Evolutionary conservation across 306 rosid species (phyloP).

Genomic region (Cicer yamashitae): DNA sequence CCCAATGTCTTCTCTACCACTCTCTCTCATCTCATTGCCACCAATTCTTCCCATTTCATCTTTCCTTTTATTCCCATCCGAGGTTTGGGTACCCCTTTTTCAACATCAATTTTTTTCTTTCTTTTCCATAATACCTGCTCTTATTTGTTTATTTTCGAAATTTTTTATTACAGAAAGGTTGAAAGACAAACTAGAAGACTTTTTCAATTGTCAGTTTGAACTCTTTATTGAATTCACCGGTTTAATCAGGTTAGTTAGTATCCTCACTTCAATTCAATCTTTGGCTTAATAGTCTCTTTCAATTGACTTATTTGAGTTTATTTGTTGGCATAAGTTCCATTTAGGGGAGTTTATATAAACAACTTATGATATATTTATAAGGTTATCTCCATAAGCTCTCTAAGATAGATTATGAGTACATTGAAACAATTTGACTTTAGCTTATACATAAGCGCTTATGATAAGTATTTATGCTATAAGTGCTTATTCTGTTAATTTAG

Average conservation of each 20-base stretch:
- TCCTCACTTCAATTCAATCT: background rate
- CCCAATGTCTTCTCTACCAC: constrained; percentile 86
- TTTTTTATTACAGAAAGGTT: constrained; percentile 67
- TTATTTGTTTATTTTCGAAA: background rate
- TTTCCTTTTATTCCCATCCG: constrained; percentile 81
- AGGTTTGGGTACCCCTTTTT: constrained; percentile 43
- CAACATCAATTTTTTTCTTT: background rate
- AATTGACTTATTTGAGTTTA: background rate
- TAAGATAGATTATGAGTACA: too few species aligned
- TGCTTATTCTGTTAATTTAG: background rate
- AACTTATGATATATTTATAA: too few species aligned
- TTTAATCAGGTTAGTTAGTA: constrained; percentile 82
- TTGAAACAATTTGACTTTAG: background rate
- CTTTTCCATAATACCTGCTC: background rate
- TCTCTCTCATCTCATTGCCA: constrained; percentile 83
- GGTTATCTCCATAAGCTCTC: background rate
- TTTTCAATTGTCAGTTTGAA: constrained; percentile 79
- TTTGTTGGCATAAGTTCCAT: background rate
- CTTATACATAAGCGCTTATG: background rate
- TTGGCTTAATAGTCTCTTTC: background rate
- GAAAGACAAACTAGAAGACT: constrained; percentile 88
- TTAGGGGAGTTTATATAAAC: background rate
- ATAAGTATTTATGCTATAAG: background rate
- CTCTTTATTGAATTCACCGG: constrained; percentile 90
- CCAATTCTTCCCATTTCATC: constrained; percentile 72